Percentiles rank a stretch among this genome's conserved stretches.
phyloP scores from a whole-genome alignment of 257 asterid species.

The Jasminum sambac region DNA sequence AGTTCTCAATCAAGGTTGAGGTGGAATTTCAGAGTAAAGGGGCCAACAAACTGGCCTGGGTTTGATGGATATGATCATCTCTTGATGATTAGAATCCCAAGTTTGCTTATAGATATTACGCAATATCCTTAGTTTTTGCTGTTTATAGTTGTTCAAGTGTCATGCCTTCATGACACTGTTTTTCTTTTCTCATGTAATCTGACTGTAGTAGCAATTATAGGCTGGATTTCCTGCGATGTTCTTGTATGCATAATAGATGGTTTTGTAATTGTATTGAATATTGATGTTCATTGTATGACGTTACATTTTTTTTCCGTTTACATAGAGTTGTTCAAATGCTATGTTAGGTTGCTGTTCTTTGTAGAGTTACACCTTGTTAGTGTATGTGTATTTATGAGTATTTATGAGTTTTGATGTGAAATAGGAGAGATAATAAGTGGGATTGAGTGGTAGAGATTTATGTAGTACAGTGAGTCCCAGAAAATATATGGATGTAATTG shows the following conservation, averaged over 20 bases:
- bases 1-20: slow-evolving; percentile 68
- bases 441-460: too few species aligned
- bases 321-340: background rate
- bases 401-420: too few species aligned
- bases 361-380: too few species aligned
- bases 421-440: too few species aligned
- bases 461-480: too few species aligned
- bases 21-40: slow-evolving; percentile 23
- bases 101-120: background rate
- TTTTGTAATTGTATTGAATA: background rate
- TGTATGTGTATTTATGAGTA: too few species aligned
- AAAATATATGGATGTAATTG: too few species aligned
- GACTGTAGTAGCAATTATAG: background rate
- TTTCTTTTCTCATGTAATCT: background rate
- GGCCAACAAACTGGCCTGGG: slow-evolving; percentile 27
- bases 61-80: slow-evolving; percentile 41
- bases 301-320: background rate
- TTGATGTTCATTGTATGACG: background rate
- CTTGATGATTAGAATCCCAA: slow-evolving; percentile 42
- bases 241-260: background rate
- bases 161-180: background rate
- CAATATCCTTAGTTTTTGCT: background rate
- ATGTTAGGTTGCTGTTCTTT: background rate
- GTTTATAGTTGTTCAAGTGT: background rate
- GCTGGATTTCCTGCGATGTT: background rate